Evolutionary conservation across 768 basidiomycete genomes (phyloP).

Genomic region (Lactarius sanguifluus): DNA sequence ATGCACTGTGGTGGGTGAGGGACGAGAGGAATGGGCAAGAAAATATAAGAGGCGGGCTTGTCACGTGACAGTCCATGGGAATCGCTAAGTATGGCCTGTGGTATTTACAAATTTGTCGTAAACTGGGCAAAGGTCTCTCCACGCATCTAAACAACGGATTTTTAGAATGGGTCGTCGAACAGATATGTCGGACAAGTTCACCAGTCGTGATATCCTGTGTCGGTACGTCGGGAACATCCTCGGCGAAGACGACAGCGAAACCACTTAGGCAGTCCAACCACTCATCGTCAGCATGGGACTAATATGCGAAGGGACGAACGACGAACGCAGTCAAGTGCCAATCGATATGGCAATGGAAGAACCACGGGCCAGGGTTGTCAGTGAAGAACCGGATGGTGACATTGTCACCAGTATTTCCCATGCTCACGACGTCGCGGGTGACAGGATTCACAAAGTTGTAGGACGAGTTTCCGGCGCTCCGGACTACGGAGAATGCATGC

Average conservation of each 20-base stretch:
- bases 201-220: background rate
- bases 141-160: background rate
- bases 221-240: conserved; percentile 13
- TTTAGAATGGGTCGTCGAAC: background rate
- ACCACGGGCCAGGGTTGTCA: conserved; percentile 34
- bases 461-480: conserved; percentile 18
- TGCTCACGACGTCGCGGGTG: conserved; percentile 44
- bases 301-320: background rate
- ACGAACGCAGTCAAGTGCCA: conserved; percentile 31
- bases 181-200: background rate
- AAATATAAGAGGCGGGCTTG: no score
- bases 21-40: no score
- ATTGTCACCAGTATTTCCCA: conserved; percentile 18
- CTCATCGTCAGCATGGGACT: background rate
- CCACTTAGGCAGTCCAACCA: background rate
- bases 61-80: background rate
- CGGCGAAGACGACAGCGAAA: conserved; percentile 24
- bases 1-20: no score
- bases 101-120: background rate
- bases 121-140: background rate
- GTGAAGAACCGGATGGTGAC: conserved; percentile 34
- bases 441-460: conserved; percentile 41
- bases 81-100: background rate
- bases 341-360: conserved; percentile 35
- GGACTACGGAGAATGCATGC: conserved; percentile 25